These are phyloP conservation scores for Podospora bellae-mahoneyi DNA, from an alignment of 495 filamentous ascomycete species.

Conservation along the genomic window DNA sequence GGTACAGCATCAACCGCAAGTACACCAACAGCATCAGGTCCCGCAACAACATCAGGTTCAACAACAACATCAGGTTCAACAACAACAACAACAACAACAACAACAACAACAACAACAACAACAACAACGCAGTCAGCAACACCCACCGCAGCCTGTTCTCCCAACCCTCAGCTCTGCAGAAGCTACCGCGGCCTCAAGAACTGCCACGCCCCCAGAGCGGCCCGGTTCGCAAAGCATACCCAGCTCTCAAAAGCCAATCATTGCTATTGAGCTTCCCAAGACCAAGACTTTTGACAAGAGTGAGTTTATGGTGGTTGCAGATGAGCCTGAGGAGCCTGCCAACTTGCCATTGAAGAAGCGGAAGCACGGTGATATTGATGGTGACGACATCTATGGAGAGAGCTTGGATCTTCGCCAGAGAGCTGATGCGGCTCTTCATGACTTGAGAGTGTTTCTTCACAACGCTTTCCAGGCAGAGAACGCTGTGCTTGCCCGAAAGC, in stretches of 20 bases:
- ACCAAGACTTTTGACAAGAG: slow-evolving; percentile 35
- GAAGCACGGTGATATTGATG: slow-evolving; percentile 40
- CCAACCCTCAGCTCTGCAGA: neutral
- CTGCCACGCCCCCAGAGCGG: neutral
- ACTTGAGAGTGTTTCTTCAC: slow-evolving; percentile 63
- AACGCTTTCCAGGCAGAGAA: slow-evolving; percentile 80
- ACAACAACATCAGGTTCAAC: neutral
- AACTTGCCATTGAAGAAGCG: slow-evolving; percentile 40
- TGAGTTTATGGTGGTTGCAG: slow-evolving; percentile 41
- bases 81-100: neutral
- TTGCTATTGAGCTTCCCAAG: slow-evolving; percentile 41
- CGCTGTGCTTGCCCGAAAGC: slow-evolving; percentile 48
- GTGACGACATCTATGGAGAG: slow-evolving; percentile 45
- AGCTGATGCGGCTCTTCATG: slow-evolving; percentile 65
- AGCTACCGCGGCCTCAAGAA: slow-evolving; percentile 6
- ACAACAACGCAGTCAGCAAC: too few species aligned
- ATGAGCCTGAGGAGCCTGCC: slow-evolving; percentile 40
- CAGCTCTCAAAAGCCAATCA: slow-evolving; percentile 20
- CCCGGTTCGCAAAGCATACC: slow-evolving; percentile 15
- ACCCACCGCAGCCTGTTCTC: neutral
- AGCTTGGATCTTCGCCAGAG: slow-evolving; percentile 73
- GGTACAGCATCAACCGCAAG: neutral
- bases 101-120: neutral
- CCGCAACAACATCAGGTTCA: neutral
- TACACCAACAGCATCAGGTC: neutral